A percentile compares a stretch with the other conserved stretches of the same genome.
phyloP scores from a whole-genome alignment of 2,329 filamentous ascomycete species.

The Huntiella decipiens region DNA sequence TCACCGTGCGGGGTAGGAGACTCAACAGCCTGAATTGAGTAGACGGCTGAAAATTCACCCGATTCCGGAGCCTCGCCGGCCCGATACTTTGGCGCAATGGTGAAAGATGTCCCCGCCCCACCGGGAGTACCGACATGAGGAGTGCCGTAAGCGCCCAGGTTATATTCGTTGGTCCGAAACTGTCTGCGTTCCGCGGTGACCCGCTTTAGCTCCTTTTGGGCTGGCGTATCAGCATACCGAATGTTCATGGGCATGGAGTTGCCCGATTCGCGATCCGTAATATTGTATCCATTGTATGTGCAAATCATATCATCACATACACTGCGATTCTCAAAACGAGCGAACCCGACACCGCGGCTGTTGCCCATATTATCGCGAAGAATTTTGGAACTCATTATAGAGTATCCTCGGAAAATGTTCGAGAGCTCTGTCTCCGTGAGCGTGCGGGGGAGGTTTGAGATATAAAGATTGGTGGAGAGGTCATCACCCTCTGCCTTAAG shows the following conservation, averaged over 20 bases:
- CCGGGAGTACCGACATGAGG: conserved; percentile 35
- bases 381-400: conserved; percentile 85
- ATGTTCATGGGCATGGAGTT: conserved; percentile 59
- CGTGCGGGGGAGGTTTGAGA: conserved; percentile 85
- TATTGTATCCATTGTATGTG: conserved; percentile 62
- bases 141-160: conserved; percentile 50
- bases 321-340: conserved; percentile 83
- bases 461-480: conserved; percentile 83
- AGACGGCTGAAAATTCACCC: conserved; percentile 3
- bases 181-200: conserved; percentile 88
- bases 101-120: conserved; percentile 15
- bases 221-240: conserved; percentile 88
- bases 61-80: conserved; percentile 18
- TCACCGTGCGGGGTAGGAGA: conserved; percentile 1
- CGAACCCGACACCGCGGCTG: conserved; percentile 92
- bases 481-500: conserved; percentile 91
- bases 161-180: conserved; percentile 92
- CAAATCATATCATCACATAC: conserved; percentile 78
- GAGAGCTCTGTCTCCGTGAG: conserved; percentile 76
- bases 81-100: conserved; percentile 14
- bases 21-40: conserved; percentile 4
- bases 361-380: conserved; percentile 80
- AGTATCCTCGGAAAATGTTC: conserved; percentile 59
- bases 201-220: conserved; percentile 91
- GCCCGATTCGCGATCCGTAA: conserved; percentile 47